Evolutionary conservation across 371 early-diverging fungal genomes (phyloP).

Genomic region (Mucor saturninus): DNA sequence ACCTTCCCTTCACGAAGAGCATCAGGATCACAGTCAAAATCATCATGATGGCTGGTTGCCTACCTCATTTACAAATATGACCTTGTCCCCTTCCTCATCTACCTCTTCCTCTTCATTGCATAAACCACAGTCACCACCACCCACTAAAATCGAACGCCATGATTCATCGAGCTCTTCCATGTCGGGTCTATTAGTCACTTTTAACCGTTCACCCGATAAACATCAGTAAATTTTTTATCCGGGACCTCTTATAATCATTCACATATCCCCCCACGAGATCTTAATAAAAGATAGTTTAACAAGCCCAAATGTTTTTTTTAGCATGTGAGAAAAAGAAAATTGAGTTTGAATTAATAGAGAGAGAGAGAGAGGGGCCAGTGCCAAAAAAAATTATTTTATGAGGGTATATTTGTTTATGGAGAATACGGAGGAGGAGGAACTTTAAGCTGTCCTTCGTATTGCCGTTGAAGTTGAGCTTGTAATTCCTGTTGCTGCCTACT

Average conservation of each 20-base stretch:
- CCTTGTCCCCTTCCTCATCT: not conserved
- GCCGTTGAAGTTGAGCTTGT: slow-evolving; percentile 23
- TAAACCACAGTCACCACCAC: not conserved
- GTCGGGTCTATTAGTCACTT: slow-evolving; percentile 23
- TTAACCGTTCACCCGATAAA: not conserved
- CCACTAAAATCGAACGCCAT: slow-evolving; percentile 3
- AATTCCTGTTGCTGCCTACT: slow-evolving; percentile 29
- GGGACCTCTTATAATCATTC: not conserved
- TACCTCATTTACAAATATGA: slow-evolving; percentile 13
- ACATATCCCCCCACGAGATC: too few relatives aligned
- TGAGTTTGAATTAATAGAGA: not conserved
- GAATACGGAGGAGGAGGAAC: slow-evolving; percentile 30
- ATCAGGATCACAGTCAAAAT: not conserved
- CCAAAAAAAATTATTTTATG: too few relatives aligned
- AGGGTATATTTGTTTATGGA: slow-evolving; percentile 15
- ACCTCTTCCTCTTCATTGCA: not conserved
- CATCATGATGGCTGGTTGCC: slow-evolving; percentile 8
- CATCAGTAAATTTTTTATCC: not conserved
- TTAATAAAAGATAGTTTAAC: too few relatives aligned
- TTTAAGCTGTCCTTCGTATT: not conserved
- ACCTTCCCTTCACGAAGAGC: not conserved
- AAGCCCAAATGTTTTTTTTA: not conserved
- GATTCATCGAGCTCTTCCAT: slow-evolving; percentile 21
- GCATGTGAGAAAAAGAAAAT: not conserved
- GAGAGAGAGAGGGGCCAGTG: too few relatives aligned